Percentiles rank a stretch among this genome's conserved stretches.
Conservation (phyloP, 2,329 filamentous ascomycete genomes). For the Cyphellophora attinorum region DNA sequence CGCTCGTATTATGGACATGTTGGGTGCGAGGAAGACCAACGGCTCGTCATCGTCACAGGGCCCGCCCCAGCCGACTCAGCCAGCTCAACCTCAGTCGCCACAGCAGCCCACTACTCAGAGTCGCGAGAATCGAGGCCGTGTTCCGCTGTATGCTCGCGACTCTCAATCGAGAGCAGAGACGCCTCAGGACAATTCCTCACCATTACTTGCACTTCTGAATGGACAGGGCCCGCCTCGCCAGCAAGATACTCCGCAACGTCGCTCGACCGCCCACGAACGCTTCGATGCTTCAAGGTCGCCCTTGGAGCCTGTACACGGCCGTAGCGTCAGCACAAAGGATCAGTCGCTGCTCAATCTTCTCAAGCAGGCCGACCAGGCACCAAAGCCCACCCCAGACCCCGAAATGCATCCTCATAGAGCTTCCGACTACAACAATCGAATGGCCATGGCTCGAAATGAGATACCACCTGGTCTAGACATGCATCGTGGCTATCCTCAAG, state of each 20-base stretch:
- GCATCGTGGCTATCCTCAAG: background rate
- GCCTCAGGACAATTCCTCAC: background rate
- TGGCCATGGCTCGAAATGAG: background rate
- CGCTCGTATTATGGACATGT: conserved; percentile 69
- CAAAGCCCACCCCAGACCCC: conserved; percentile 13
- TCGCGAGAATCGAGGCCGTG: conserved; percentile 15
- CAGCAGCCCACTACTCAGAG: background rate
- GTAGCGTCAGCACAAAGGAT: conserved; percentile 16
- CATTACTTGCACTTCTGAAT: background rate
- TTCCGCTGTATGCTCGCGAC: conserved; percentile 27
- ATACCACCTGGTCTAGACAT: conserved; percentile 1
- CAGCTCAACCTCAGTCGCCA: background rate
- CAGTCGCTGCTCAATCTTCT: conserved; percentile 16
- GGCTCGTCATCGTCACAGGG: conserved; percentile 21
- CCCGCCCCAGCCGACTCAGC: background rate
- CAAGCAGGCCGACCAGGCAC: conserved; percentile 14
- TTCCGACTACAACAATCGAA: background rate
- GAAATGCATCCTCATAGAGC: background rate
- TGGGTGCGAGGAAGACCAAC: conserved; percentile 48
- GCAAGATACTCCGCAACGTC: conserved; percentile 1
- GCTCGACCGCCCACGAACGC: conserved; percentile 5
- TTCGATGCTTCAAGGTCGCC: conserved; percentile 11
- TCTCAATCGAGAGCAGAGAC: conserved; percentile 20
- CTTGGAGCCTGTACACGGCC: conserved; percentile 7
- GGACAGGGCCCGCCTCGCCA: background rate